Base-by-base conservation (phyloP, 2,329 filamentous ascomycete genomes). In the Cladosporium phlei region DNA sequence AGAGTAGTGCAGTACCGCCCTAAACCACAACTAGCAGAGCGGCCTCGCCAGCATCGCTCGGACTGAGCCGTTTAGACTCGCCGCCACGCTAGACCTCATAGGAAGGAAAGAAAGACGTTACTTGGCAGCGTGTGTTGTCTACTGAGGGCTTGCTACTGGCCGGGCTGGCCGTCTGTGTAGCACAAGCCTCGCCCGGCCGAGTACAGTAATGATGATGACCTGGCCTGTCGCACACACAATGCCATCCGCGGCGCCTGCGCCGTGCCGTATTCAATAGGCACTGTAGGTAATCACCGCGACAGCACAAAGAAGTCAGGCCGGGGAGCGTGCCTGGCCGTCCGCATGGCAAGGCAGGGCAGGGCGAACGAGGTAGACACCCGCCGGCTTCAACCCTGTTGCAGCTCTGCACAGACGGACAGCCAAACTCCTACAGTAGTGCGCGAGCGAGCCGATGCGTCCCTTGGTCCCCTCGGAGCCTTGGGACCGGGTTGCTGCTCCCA, bases 61-160 rank as follows among this genome's bases (percentile, higher is more conserved):
- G 39, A 33, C 39, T 11, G 28, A 20, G 39, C 28, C 39, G 39
- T 43, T 43, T 43, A 43, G 25, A 28, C 39, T 43, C 39, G 29
- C 29, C 16, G 39, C n/a, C n/a, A n/a, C 39, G 39, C 39, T 43
- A 43, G 39, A 28, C 39, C 35, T 38, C n/a, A n/a, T n/a, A n/a
- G n/a, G n/a, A n/a, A n/a, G n/a, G n/a, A n/a, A n/a, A n/a, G n/a
- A n/a, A n/a, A n/a, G n/a, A n/a, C n/a, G n/a, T n/a, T n/a, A n/a
- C n/a, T n/a, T n/a, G n/a, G n/a, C n/a, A n/a, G n/a, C n/a, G n/a
- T n/a, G n/a, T n/a, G n/a, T n/a, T n/a, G n/a, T n/a, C n/a, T n/a
- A n/a, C n/a, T n/a, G n/a, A n/a, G n/a, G n/a, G n/a, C n/a, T n/a
- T n/a, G n/a, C n/a, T n/a, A n/a, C n/a, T n/a, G n/a, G n/a, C n/a